Evolutionary conservation across 2,329 filamentous ascomycete species (phyloP).

Genomic region (Didymella glomerata): DNA sequence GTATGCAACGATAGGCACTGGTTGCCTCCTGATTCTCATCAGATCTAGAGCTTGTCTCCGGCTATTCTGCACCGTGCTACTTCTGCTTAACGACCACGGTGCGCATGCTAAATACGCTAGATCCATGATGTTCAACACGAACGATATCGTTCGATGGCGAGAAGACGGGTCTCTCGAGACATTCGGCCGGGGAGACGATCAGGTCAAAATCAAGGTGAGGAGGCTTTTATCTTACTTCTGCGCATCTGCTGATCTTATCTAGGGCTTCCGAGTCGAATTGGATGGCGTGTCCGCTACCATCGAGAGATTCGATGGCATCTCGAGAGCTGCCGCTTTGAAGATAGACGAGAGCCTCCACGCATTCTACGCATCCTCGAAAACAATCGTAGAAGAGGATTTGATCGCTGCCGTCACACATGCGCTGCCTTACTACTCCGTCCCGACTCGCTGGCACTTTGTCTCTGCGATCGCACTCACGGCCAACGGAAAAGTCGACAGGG

Average conservation of each 20-base stretch:
- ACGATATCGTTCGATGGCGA: constrained; percentile 65
- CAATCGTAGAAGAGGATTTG: constrained; percentile 45
- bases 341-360: constrained; percentile 61
- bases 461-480: constrained; percentile 59
- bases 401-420: constrained; percentile 52
- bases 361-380: constrained; percentile 57
- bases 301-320: constrained; percentile 49
- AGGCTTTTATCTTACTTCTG: no score
- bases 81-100: not conserved
- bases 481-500: constrained; percentile 67
- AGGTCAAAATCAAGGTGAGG: constrained; percentile 65
- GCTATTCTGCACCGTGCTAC: no score
- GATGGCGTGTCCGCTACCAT: constrained; percentile 61
- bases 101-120: constrained; percentile 20
- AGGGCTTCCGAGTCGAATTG: constrained; percentile 68
- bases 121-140: constrained; percentile 66
- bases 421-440: constrained; percentile 66
- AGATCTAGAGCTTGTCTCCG: no score
- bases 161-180: constrained; percentile 63
- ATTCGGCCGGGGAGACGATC: constrained; percentile 67
- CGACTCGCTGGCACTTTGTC: constrained; percentile 57
- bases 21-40: no score
- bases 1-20: no score
- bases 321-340: constrained; percentile 59
- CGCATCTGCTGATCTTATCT: constrained; percentile 14